These are phyloP conservation scores for Colletotrichum godetiae DNA, from an alignment of 2,329 filamentous ascomycete species.

Conservation along the genomic window DNA sequence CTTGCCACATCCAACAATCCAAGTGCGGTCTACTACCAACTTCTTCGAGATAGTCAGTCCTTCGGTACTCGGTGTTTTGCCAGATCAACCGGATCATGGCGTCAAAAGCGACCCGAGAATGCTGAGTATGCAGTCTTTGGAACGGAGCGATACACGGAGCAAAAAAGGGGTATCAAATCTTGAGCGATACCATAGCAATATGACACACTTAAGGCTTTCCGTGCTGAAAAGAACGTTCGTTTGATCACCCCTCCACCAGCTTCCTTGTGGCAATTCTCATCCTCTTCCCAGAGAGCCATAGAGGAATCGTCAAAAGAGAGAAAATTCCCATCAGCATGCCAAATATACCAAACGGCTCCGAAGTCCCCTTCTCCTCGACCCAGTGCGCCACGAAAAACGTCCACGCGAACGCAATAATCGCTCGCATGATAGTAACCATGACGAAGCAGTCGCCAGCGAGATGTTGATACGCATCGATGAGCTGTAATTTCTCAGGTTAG, in stretches of 20 bases:
- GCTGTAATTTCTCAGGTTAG: conserved; percentile 40
- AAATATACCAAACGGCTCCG: conserved; percentile 64
- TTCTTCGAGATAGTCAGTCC: background rate
- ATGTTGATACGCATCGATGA: conserved; percentile 61
- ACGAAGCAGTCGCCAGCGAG: conserved; percentile 64
- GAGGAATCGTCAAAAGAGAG: conserved; percentile 47
- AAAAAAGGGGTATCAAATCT: background rate
- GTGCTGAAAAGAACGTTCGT: background rate
- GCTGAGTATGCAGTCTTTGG: background rate
- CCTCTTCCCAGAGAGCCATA: conserved; percentile 49
- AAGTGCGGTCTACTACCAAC: no score
- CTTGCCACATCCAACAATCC: no score
- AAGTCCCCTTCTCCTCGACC: conserved; percentile 54
- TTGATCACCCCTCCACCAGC: background rate
- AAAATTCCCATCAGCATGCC: conserved; percentile 63
- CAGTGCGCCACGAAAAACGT: conserved; percentile 64
- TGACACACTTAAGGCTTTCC: background rate
- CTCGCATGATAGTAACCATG: conserved; percentile 60
- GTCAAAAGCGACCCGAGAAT: background rate
- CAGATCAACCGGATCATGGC: background rate
- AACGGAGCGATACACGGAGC: background rate
- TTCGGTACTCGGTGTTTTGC: background rate
- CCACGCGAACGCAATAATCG: conserved; percentile 64
- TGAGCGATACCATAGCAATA: background rate
- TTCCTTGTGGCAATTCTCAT: conserved; percentile 48